Conservation (phyloP, 2,329 filamentous ascomycete species). For the Sclerotinia glacialis region DNA sequence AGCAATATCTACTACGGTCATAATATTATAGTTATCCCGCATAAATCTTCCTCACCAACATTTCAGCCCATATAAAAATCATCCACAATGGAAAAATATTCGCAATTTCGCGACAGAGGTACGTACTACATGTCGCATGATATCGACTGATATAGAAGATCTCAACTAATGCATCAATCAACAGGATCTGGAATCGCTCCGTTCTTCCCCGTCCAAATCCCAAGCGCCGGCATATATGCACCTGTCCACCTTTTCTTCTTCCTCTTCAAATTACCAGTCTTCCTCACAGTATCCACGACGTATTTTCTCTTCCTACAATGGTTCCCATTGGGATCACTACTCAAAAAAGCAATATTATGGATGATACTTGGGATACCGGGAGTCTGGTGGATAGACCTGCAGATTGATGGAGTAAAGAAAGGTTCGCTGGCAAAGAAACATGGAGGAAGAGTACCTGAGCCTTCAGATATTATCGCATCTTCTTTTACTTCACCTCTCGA, state of each 20-base stretch:
- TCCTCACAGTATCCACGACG: conserved; percentile 62
- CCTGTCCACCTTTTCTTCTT: conserved; percentile 72
- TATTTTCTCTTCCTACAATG: conserved; percentile 84
- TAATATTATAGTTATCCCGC: conserved; percentile 16
- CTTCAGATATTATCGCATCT: conserved; percentile 79
- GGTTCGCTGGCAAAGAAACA: conserved; percentile 79
- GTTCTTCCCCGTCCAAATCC: conserved; percentile 78
- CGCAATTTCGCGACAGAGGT: conserved; percentile 73
- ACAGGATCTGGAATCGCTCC: conserved; percentile 92
- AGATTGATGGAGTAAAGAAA: conserved; percentile 93
- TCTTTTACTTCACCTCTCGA: conserved; percentile 93
- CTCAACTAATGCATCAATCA: conserved; percentile 31
- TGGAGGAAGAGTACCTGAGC: conserved; percentile 69
- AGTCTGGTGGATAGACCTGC: conserved; percentile 98
- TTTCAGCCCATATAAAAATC: not conserved
- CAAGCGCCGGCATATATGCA: conserved; percentile 59
- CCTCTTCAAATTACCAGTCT: conserved; percentile 73
- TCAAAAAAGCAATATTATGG: conserved; percentile 86
- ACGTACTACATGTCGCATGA: conserved; percentile 27
- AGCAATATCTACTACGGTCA: conserved; percentile 16
- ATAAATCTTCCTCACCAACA: not conserved
- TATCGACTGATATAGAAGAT: not conserved
- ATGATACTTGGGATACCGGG: conserved; percentile 82
- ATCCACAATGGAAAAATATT: conserved; percentile 67
- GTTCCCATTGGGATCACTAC: conserved; percentile 66